Base-by-base conservation (phyloP, 148 eudicot genomes). In the Chenopodium quinoa region DNA sequence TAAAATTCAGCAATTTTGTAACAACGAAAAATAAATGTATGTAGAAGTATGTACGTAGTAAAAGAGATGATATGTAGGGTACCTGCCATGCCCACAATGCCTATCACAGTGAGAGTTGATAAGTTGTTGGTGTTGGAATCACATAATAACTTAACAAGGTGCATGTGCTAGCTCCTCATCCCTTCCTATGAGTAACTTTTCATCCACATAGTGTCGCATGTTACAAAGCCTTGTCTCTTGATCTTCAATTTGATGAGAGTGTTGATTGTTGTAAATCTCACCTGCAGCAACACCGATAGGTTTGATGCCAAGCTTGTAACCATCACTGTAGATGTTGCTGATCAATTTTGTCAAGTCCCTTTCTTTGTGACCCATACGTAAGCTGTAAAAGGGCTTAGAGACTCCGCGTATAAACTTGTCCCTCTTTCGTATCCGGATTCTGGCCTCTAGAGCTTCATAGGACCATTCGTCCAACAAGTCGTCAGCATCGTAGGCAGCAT, bases 21-120 rank as follows among this genome's bases (percentile, higher is more conserved):
- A 48, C 52, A 48, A 47, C 8, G 37, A 34, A 34, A 34, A 34
- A 3, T 2, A 34, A 34, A 34, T 34, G 37, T 34, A 34, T 34
- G 37, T 34, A 34, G 37, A 34, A 3, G 4, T 34, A 34, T 34
- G 37, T 34, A 34, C 37, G 37, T 34, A 34, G 37, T 34, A 34
- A 34, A 34, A 34, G 37, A 34, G 37, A 34, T 34, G 37, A 34
- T 34, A 34, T 4, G 37, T 34, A 34, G 37, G 37, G 14, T 54
- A 54, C 60, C 60, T 12, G 44, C 71, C 66, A 79, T 52, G 40
- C 81, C 81, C 4, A 79, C 75, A 52, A 79, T 79, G 27, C 68
- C 82, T 32, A 79, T 40, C 31, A 79, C 50, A 34, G 66, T 69
- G 10, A 71, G 62, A 70, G 71, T 22, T 79, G 46, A 31, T 16